Percentiles rank a stretch among this genome's conserved stretches.
These are phyloP conservation scores for Nannizziopsis barbatae DNA, from an alignment of 2,329 filamentous ascomycete genomes.

Conservation along the genomic window DNA sequence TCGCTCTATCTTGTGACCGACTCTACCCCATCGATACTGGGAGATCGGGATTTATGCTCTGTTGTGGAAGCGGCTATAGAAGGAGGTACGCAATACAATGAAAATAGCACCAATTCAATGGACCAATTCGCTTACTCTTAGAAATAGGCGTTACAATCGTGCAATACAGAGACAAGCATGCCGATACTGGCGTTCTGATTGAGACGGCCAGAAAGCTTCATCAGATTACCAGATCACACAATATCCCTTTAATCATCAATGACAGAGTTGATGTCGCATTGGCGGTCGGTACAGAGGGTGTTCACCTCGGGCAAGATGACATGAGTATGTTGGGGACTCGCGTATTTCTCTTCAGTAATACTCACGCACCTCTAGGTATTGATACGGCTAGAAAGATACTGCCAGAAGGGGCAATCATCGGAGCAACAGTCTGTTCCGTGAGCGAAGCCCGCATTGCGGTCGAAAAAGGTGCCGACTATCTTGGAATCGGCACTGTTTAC, in stretches of 20 bases:
- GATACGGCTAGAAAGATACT: slow-evolving; percentile 58
- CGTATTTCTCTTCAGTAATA: not conserved
- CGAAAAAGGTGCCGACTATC: slow-evolving; percentile 69
- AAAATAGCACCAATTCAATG: not conserved
- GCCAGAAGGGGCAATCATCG: slow-evolving; percentile 68
- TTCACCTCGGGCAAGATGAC: slow-evolving; percentile 92
- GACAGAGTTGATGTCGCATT: slow-evolving; percentile 83
- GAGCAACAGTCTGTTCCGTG: slow-evolving; percentile 67
- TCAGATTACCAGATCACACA: slow-evolving; percentile 52
- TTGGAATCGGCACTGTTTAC: slow-evolving; percentile 84
- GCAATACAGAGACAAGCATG: slow-evolving; percentile 81
- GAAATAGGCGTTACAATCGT: slow-evolving; percentile 61
- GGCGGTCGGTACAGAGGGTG: slow-evolving; percentile 76
- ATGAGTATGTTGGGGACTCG: slow-evolving; percentile 47
- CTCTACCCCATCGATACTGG: slow-evolving; percentile 75
- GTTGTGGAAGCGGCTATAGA: slow-evolving; percentile 66
- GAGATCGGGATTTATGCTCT: slow-evolving; percentile 53
- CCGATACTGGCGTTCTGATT: slow-evolving; percentile 61
- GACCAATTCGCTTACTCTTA: not conserved
- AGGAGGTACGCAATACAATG: slow-evolving; percentile 45
- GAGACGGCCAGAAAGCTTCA: slow-evolving; percentile 62
- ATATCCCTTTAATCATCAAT: slow-evolving; percentile 79
- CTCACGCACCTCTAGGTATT: slow-evolving; percentile 38
- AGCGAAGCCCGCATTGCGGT: slow-evolving; percentile 64
- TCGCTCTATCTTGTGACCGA: slow-evolving; percentile 86